Evolutionary conservation across 208 protist genomes (phyloP).

Genomic region (Lotmaria passim): DNA sequence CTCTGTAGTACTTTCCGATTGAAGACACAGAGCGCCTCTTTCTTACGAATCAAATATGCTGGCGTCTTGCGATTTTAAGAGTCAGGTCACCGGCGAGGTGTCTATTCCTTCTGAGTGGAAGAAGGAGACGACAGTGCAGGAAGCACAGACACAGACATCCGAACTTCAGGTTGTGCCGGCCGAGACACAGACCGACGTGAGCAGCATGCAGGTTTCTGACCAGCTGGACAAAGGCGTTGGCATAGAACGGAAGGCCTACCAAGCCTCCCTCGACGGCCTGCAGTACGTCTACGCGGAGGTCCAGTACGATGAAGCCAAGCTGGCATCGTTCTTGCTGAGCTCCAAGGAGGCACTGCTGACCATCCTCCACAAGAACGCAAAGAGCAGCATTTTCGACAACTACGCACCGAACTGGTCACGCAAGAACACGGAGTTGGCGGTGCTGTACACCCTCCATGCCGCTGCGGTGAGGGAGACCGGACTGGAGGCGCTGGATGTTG

Average conservation of each 20-base stretch:
- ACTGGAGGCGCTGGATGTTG: constrained; percentile 71
- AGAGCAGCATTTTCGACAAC: constrained; percentile 78
- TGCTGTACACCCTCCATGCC: constrained; percentile 70
- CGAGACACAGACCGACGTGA: constrained; percentile 75
- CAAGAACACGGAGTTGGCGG: constrained; percentile 64
- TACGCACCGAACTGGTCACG: constrained; percentile 88
- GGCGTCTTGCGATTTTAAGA: constrained; percentile 73
- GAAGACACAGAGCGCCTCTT: background rate
- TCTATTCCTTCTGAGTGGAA: constrained; percentile 66
- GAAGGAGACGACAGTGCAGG: constrained; percentile 36
- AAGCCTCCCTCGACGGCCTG: constrained; percentile 71
- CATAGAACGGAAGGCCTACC: constrained; percentile 45
- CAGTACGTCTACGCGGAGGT: constrained; percentile 82
- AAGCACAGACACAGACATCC: constrained; percentile 59
- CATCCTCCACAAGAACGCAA: constrained; percentile 73
- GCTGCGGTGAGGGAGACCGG: constrained; percentile 63
- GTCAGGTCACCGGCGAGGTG: constrained; percentile 79
- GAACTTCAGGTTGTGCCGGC: constrained; percentile 33
- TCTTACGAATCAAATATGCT: constrained; percentile 33
- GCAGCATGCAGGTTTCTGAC: constrained; percentile 55
- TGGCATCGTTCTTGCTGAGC: constrained; percentile 69
- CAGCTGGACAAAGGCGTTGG: constrained; percentile 75
- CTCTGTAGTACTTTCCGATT: constrained; percentile 8
- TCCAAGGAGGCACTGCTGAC: constrained; percentile 55
- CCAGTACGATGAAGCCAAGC: constrained; percentile 57